Conservation (phyloP, 495 filamentous ascomycete genomes). For the Chaetomium cochliodes region DNA sequence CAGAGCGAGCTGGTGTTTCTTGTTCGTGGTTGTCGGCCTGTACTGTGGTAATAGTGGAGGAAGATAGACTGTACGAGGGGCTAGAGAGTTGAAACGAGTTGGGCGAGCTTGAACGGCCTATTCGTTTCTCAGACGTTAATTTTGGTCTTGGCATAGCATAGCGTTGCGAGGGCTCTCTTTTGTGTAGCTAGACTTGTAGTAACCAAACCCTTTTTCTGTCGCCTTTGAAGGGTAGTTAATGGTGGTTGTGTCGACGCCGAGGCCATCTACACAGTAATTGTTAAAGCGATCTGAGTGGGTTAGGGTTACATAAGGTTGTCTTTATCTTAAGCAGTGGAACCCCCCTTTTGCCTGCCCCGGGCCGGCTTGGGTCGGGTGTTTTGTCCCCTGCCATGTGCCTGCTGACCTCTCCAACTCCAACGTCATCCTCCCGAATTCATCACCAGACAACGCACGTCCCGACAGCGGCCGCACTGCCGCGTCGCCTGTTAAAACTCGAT, state of each 20-base stretch:
- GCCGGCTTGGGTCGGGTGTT: neutral
- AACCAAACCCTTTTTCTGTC: neutral
- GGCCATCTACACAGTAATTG: too few species aligned
- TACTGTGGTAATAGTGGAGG: neutral
- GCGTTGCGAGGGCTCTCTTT: slow-evolving; percentile 11
- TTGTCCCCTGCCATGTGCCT: neutral
- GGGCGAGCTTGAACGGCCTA: neutral
- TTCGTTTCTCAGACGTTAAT: neutral
- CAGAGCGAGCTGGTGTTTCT: too few species aligned
- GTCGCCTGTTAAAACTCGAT: neutral
- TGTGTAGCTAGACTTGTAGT: slow-evolving; percentile 3
- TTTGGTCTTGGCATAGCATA: slow-evolving; percentile 13
- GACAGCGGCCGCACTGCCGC: neutral
- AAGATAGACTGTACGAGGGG: slow-evolving; percentile 5
- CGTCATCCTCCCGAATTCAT: neutral
- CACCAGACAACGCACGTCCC: neutral
- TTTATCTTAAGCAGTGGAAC: too few species aligned
- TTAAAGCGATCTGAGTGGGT: neutral
- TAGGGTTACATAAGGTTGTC: too few species aligned
- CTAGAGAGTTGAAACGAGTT: neutral
- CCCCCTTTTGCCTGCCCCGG: neutral
- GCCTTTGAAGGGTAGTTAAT: neutral
- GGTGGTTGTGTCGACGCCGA: too few species aligned
- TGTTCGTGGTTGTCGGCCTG: too few species aligned
- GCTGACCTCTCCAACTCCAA: neutral